Evolutionary conservation across 2,329 filamentous ascomycete genomes (phyloP).

Genomic region (Hymenoscyphus scutula): DNA sequence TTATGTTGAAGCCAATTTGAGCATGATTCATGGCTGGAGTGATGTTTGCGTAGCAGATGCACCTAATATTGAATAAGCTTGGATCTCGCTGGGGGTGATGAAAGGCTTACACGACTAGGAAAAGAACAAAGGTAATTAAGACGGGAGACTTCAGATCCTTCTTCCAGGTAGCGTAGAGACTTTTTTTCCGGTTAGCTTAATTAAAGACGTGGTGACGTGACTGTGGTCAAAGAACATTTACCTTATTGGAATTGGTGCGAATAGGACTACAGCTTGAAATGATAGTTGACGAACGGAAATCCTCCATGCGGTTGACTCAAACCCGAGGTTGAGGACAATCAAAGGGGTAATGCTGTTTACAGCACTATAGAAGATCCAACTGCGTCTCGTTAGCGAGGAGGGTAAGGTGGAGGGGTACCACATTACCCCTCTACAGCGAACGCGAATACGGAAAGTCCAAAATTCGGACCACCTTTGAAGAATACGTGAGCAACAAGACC

Average conservation of each 20-base stretch:
- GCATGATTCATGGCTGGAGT: conserved; percentile 43
- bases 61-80: conserved; percentile 30
- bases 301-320: conserved; percentile 45
- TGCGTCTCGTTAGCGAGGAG: conserved; percentile 2
- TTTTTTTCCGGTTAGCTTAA: conserved; percentile 15
- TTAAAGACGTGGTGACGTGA: too few relatives aligned
- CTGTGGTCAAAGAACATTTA: conserved; percentile 18
- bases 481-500: conserved; percentile 56
- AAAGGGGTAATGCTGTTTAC: conserved; percentile 51
- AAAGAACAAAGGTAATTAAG: conserved; percentile 46
- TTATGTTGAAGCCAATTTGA: conserved; percentile 48
- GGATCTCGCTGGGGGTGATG: not conserved
- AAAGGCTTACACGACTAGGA: conserved; percentile 44
- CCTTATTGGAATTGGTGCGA: conserved; percentile 44
- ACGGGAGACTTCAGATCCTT: conserved; percentile 47
- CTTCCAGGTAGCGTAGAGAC: conserved; percentile 45
- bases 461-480: conserved; percentile 53
- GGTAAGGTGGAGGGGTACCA: not conserved
- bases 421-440: conserved; percentile 52
- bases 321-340: conserved; percentile 49
- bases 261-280: conserved; percentile 42
- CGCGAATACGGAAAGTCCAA: conserved; percentile 52
- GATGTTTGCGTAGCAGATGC: conserved; percentile 47
- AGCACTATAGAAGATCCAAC: conserved; percentile 55
- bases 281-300: conserved; percentile 50